Conservation (phyloP, 1,284 basidiomycete species). For the Ceratobasidium sp. region DNA sequence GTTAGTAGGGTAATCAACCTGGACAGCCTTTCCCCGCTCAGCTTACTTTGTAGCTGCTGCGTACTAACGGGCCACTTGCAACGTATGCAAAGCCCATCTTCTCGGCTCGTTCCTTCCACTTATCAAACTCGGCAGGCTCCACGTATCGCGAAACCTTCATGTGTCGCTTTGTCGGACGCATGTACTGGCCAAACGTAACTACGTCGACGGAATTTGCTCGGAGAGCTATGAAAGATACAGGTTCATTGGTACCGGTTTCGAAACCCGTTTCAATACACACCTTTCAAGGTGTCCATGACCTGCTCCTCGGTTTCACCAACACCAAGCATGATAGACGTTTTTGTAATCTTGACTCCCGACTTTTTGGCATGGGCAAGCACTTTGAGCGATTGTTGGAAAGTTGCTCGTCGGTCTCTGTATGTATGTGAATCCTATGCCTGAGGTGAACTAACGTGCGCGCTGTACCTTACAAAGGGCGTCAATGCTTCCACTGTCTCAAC, state of each 20-base stretch:
- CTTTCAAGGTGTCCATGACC: slow-evolving; percentile 84
- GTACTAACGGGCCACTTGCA: slow-evolving; percentile 94
- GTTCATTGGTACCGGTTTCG: background rate
- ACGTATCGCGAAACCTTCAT: slow-evolving; percentile 99
- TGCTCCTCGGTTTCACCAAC: slow-evolving; percentile 93
- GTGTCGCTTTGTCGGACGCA: slow-evolving; percentile 98
- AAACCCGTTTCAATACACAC: slow-evolving; percentile 61
- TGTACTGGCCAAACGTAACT: slow-evolving; percentile 99
- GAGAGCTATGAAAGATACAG: slow-evolving; percentile 70
- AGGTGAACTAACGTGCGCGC: background rate
- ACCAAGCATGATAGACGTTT: slow-evolving; percentile 99
- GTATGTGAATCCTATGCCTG: background rate
- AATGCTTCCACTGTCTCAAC: slow-evolving; percentile 94
- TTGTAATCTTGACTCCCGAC: slow-evolving; percentile 89
- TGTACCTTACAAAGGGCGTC: slow-evolving; percentile 85
- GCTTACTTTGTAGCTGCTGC: slow-evolving; percentile 94
- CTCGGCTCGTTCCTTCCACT: slow-evolving; percentile 92
- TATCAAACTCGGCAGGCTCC: slow-evolving; percentile 90
- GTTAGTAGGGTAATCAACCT: slow-evolving; percentile 16
- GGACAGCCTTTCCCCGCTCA: background rate
- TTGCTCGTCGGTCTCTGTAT: slow-evolving; percentile 88
- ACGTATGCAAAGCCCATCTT: slow-evolving; percentile 97
- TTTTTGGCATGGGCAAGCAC: slow-evolving; percentile 88
- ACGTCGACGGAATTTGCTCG: slow-evolving; percentile 89
- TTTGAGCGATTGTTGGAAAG: slow-evolving; percentile 88